These are phyloP conservation scores for Eimeria sp. DNA, from an alignment of 169 alveolate genomes.

Conservation along the genomic window DNA sequence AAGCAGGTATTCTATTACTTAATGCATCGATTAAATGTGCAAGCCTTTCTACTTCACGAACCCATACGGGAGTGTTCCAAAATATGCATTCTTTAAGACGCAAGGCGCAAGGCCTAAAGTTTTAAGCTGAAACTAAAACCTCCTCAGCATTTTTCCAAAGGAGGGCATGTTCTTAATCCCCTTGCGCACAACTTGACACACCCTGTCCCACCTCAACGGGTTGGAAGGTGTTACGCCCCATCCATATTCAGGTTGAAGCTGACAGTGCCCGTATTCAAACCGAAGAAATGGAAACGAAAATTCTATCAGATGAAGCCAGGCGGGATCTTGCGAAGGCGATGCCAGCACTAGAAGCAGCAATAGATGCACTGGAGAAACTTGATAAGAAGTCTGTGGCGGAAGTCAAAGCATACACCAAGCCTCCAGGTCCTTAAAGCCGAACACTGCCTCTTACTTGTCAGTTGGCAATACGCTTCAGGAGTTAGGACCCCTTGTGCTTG, in stretches of 20 bases:
- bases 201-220: background rate
- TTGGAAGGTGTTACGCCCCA: background rate
- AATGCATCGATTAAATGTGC: background rate
- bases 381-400: constrained; percentile 97
- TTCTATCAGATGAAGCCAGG: constrained; percentile 97
- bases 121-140: background rate
- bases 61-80: no score
- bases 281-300: constrained; percentile 96
- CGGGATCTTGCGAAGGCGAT: constrained; percentile 97
- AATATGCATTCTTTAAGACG: background rate
- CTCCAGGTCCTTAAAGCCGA: constrained; percentile 78
- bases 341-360: constrained; percentile 98
- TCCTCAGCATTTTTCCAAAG: background rate
- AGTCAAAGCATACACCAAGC: constrained; percentile 89
- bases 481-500: background rate
- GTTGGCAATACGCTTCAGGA: background rate
- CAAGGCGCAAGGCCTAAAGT: background rate
- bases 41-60: no score
- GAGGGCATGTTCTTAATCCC: background rate
- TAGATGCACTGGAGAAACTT: constrained; percentile 97
- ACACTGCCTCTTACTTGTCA: background rate
- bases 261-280: constrained; percentile 95
- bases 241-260: constrained; percentile 91
- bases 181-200: background rate
- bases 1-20: constrained; percentile 81